Base-by-base conservation (phyloP, 768 basidiomycete genomes). In the Suillus subalutaceus region DNA sequence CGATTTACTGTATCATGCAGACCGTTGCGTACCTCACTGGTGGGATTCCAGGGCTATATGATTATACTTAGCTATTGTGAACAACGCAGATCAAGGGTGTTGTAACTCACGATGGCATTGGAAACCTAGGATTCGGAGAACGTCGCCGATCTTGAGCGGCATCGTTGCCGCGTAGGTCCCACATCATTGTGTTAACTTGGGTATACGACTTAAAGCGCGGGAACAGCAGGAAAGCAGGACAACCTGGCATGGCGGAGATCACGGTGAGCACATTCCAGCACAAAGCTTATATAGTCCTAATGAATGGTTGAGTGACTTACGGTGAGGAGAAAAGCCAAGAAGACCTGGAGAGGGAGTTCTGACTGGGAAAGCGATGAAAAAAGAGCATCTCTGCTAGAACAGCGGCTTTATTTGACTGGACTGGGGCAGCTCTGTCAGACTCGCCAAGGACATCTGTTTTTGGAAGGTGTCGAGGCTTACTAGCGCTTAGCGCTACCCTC, bases 171-270 rank as follows among this genome's bases (percentile, higher is more conserved):
- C 70, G 70, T 60, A 67, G 5, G 35, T 77, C 77, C 76, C 74
- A 78, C 75, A 62, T 71, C 70, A 61, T 67, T n/a, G 74, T 30
- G 37, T 77, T 76, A n/a, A 77, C 66, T 50, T 78, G 73, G 7
- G 72, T 78, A 32, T 78, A 78, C 53, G 76, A 67, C 53, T 71
- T 78, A 6, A 77, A 75, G 69, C 74, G 77, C 13, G 76, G 77
- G 56, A 77, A 78, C 62, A 65, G 74, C 3, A 74, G 70, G 38
- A 78, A 64, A 53, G 71, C 18, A 23, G 77, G 74, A 66, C 76
- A 77, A 66, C 76, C 68, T 63, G 77, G 66, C 76, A 77, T 77
- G 67, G 43, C 41, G 68, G 46, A 59, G 67, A 66, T 62, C 63
- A 63, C 65, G 13, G 55, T 50, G 67, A 56, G 57, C 32, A 26